These are phyloP conservation scores for Citrullus amarus DNA, from an alignment of 306 rosid species.

Conservation along the genomic window DNA sequence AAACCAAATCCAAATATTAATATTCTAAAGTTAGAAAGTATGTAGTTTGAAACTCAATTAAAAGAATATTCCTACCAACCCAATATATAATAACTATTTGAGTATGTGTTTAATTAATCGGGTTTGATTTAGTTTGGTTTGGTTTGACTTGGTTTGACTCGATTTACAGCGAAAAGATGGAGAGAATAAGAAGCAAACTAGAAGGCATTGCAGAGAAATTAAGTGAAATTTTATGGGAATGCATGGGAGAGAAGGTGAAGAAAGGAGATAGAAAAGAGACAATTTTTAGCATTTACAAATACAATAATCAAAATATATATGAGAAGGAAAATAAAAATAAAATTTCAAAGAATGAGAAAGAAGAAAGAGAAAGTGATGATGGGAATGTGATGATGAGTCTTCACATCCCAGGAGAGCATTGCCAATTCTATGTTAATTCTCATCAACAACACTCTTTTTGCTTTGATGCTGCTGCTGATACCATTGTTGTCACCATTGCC, in stretches of 20 bases:
- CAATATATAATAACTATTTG: not conserved
- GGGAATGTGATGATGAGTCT: slow-evolving; percentile 33
- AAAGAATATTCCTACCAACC: not conserved
- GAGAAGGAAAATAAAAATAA: not conserved
- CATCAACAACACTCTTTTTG: slow-evolving; percentile 21
- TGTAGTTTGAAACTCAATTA: not conserved
- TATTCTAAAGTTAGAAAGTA: not conserved
- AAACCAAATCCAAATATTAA: too few species aligned
- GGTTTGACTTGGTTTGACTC: not conserved
- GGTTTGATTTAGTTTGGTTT: not conserved
- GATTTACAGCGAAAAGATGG: slow-evolving; percentile 27
- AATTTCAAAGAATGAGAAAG: not conserved
- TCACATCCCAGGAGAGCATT: slow-evolving; percentile 50
- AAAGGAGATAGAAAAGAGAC: slow-evolving; percentile 20
- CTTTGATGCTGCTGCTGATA: slow-evolving; percentile 52
- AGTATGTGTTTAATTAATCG: not conserved
- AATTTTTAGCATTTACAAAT: slow-evolving; percentile 33
- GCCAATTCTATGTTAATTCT: slow-evolving; percentile 39
- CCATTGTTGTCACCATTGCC: slow-evolving; percentile 53
- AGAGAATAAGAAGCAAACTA: slow-evolving; percentile 39
- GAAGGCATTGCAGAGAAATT: slow-evolving; percentile 45
- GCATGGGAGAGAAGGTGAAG: slow-evolving; percentile 9
- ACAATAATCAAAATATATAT: slow-evolving; percentile 22
- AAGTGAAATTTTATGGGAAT: slow-evolving; percentile 16
- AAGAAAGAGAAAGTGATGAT: not conserved